Evolutionary conservation across 441 rosid genomes (phyloP).

Genomic region (Gossypium lobatum): DNA sequence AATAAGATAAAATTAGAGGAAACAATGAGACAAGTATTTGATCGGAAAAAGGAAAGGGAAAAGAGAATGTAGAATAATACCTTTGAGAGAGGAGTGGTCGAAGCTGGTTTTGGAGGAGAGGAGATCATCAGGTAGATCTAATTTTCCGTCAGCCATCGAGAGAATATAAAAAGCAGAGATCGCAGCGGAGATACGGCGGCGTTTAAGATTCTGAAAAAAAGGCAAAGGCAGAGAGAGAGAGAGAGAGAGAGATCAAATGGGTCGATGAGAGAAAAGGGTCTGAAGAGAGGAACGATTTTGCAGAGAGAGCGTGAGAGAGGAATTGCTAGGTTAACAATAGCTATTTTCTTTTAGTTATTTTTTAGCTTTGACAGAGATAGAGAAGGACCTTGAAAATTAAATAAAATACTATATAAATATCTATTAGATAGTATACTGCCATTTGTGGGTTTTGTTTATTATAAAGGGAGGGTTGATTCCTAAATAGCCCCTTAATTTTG

Average conservation of each 20-base stretch:
- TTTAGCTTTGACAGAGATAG: neutral
- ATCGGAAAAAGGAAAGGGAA: conserved; percentile 17
- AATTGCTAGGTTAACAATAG: conserved; percentile 14
- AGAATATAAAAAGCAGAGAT: conserved; percentile 5
- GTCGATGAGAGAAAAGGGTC: neutral
- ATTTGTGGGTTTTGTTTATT: too few relatives aligned
- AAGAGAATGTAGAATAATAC: conserved; percentile 10
- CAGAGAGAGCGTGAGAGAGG: neutral
- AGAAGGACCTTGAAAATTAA: neutral
- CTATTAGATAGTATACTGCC: neutral
- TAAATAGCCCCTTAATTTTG: too few relatives aligned
- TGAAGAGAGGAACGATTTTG: neutral
- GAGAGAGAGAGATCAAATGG: neutral
- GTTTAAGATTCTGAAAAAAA: neutral
- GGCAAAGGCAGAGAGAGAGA: neutral
- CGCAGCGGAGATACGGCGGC: conserved; percentile 1
- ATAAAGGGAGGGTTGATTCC: too few relatives aligned
- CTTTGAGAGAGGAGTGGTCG: conserved; percentile 31
- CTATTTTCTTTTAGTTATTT: neutral
- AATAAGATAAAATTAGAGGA: neutral
- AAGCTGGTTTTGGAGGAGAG: conserved; percentile 37
- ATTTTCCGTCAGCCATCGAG: conserved; percentile 54
- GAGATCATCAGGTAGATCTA: conserved; percentile 62
- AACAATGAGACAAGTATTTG: neutral
- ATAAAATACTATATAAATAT: neutral